Conservation (phyloP, 257 asterid genomes). For the Rauvolfia tetraphylla region DNA sequence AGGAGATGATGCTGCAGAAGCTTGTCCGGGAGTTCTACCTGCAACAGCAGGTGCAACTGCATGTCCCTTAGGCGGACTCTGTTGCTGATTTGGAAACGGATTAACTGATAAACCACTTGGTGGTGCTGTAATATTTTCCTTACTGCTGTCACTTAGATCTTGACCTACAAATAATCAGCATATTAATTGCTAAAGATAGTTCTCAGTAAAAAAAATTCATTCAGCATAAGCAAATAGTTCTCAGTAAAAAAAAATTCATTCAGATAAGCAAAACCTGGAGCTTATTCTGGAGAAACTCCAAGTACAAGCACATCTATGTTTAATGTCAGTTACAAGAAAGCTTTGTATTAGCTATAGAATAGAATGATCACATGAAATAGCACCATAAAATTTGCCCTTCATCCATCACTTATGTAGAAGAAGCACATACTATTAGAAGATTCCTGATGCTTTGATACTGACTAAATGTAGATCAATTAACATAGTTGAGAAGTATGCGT, state of each 20-base stretch:
- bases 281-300: neutral
- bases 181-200: neutral
- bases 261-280: neutral
- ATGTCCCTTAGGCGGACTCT: conserved; percentile 27
- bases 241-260: too few species aligned
- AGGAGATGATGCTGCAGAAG: conserved; percentile 41
- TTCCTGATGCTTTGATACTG: too few species aligned
- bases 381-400: too few species aligned
- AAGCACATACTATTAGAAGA: too few species aligned
- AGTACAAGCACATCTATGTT: too few species aligned
- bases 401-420: too few species aligned
- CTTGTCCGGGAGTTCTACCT: conserved; percentile 46
- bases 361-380: too few species aligned
- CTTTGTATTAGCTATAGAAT: too few species aligned
- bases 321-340: neutral
- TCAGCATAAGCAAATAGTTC: too few species aligned
- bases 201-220: neutral
- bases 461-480: too few species aligned
- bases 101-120: conserved; percentile 35
- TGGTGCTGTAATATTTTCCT: conserved; percentile 37
- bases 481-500: too few species aligned
- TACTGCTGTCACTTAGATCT: conserved; percentile 28
- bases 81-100: conserved; percentile 62
- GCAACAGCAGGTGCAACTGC: conserved; percentile 73
- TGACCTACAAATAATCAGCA: conserved; percentile 40